Percentiles rank a stretch among this genome's conserved stretches.
phyloP scores from a whole-genome alignment of 2,329 filamentous ascomycete genomes.

The Didymella glomerata region DNA sequence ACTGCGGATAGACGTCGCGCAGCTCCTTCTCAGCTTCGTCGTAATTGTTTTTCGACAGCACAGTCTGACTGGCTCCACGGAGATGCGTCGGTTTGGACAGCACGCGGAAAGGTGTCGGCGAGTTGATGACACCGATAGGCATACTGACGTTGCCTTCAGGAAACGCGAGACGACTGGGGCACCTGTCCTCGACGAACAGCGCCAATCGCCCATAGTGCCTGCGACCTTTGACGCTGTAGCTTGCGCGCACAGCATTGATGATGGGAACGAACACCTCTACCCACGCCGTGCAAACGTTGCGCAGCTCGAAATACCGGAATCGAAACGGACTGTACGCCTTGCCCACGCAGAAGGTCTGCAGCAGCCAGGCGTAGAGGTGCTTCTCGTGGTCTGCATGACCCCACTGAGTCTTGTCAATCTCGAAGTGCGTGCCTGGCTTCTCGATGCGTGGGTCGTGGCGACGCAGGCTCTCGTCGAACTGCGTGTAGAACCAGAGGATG shows the following conservation, averaged over 20 bases:
- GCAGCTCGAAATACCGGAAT: constrained; percentile 41
- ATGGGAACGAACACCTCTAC: constrained; percentile 43
- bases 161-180: constrained; percentile 44
- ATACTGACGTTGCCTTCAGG: constrained; percentile 38
- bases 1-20: constrained; percentile 41
- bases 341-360: constrained; percentile 47
- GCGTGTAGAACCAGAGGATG: constrained; percentile 46
- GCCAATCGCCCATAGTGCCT: constrained; percentile 45
- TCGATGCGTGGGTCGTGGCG: constrained; percentile 41
- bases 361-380: constrained; percentile 43
- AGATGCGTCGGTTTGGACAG: constrained; percentile 26
- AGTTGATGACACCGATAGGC: constrained; percentile 20
- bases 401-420: constrained; percentile 43
- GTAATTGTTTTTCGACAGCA: constrained; percentile 34
- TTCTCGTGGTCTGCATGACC: constrained; percentile 41
- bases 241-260: constrained; percentile 39
- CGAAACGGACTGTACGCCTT: constrained; percentile 38
- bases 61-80: constrained; percentile 1
- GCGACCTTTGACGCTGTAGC: constrained; percentile 40
- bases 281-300: constrained; percentile 42
- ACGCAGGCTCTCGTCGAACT: constrained; percentile 38
- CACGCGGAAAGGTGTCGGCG: constrained; percentile 36
- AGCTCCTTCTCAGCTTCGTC: constrained; percentile 41
- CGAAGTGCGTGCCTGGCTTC: constrained; percentile 25
- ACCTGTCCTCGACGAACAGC: constrained; percentile 39